Percentiles rank a stretch among this genome's conserved stretches.
phyloP scores from a whole-genome alignment of 106 monocot genomes.

The Dactylorhiza incarnata region DNA sequence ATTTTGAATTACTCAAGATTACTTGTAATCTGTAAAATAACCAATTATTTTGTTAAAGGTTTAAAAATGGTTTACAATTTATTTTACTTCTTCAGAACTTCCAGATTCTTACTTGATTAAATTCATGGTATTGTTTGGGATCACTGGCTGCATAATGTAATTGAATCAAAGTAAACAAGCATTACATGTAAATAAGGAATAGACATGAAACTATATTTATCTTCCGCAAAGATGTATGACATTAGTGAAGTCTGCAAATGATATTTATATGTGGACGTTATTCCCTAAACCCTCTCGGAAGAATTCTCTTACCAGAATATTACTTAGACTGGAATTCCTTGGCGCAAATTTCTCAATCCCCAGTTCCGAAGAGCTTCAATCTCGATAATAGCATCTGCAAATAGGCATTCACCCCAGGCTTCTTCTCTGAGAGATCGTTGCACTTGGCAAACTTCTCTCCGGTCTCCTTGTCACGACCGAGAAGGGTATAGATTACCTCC shows the following conservation, averaged over 20 bases:
- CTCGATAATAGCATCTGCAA: slow-evolving; percentile 55
- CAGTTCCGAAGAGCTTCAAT: slow-evolving; percentile 40
- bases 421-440: slow-evolving; percentile 40
- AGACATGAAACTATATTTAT: not conserved
- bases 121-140: no score
- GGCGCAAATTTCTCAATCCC: slow-evolving; percentile 10
- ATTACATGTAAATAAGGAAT: not conserved
- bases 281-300: not conserved
- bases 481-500: slow-evolving; percentile 60
- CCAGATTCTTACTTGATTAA: no score
- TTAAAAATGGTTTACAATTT: no score
- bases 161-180: no score
- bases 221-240: not conserved
- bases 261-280: not conserved
- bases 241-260: not conserved
- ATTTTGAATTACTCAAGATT: no score
- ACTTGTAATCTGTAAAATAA: no score
- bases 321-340: not conserved
- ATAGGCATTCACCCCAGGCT: slow-evolving; percentile 52
- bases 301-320: not conserved
- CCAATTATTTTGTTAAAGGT: no score
- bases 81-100: no score
- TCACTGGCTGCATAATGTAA: no score
- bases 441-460: slow-evolving; percentile 58
- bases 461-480: slow-evolving; percentile 57